Conservation (phyloP, 495 filamentous ascomycete genomes). For the Lasiosphaeria miniovina region DNA sequence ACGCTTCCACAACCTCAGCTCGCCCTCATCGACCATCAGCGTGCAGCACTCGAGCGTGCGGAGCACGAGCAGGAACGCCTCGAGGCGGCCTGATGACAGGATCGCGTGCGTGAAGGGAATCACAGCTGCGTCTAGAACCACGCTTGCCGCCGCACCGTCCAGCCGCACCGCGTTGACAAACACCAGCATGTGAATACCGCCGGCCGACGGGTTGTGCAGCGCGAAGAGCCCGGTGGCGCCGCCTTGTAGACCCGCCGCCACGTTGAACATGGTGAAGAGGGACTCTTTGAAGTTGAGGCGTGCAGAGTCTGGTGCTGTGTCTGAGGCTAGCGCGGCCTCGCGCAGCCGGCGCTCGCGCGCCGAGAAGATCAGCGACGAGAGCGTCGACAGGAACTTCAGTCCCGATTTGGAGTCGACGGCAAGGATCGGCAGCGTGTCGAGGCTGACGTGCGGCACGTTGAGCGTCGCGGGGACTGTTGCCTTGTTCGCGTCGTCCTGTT, state of each 20-base stretch:
- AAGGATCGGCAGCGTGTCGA: slow-evolving; percentile 42
- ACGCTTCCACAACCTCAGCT: slow-evolving; percentile 51
- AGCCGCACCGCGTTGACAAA: slow-evolving; percentile 40
- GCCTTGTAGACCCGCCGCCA: slow-evolving; percentile 41
- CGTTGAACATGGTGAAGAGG: slow-evolving; percentile 43
- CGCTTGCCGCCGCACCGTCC: slow-evolving; percentile 37
- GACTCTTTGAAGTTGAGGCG: slow-evolving; percentile 50
- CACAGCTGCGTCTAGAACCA: slow-evolving; percentile 49
- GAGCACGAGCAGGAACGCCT: slow-evolving; percentile 29
- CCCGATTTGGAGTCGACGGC: slow-evolving; percentile 26
- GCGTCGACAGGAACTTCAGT: slow-evolving; percentile 35
- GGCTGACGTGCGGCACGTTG: slow-evolving; percentile 41
- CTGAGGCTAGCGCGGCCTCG: slow-evolving; percentile 12
- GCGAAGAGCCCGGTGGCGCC: slow-evolving; percentile 35
- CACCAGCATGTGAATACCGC: slow-evolving; percentile 39
- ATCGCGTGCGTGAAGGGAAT: slow-evolving; percentile 39
- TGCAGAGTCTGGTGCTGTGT: slow-evolving; percentile 12
- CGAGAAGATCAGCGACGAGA: slow-evolving; percentile 38
- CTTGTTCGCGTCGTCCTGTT: no score
- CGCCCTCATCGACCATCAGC: slow-evolving; percentile 39
- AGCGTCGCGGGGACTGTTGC: slow-evolving; percentile 24
- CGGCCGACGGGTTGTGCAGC: slow-evolving; percentile 27
- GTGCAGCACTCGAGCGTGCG: slow-evolving; percentile 23
- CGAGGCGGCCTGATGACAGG: slow-evolving; percentile 22
- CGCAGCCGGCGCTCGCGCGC: slow-evolving; percentile 37